Base-by-base conservation (phyloP, 352 stramenopile genomes). In the Globisporangium barbulae region DNA sequence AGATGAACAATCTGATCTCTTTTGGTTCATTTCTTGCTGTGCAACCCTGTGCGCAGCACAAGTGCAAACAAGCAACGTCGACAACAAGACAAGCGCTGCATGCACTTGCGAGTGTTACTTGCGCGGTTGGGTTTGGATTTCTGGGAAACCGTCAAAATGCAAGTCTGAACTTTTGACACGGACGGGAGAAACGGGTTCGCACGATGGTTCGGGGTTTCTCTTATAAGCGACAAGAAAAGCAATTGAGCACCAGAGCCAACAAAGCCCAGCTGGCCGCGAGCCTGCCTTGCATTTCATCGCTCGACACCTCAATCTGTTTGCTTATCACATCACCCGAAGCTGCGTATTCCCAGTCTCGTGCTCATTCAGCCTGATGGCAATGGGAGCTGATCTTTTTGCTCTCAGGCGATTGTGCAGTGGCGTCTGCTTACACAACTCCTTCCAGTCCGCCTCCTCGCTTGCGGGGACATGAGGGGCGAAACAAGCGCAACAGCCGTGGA, bases 291-390 rank as follows among this genome's bases (percentile, higher is more conserved):
- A 45, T 45, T n/a, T n/a, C 39, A 45, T n/a, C 39, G 5, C 39
- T 45, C 39, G 39, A n/a, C 35, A 4, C 4, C 15, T 25, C 25
- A 53, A 39, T 5, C 8, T 37, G 28, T 5, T 37, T 56, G 50
- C 30, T 56, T 56, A 56, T 30, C 50, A 28, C 30, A 57, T 39
- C 31, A 28, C 30, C 7, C 30, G 15, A 10, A 6, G 52, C 52
- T 58, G 31, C 31, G 52, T 58, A 58, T 58, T 58, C 31, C 42
- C 52, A 45, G 9, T 8, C 52, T 45, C 52, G 19, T 12, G 15
- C n/a, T 13, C 52, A 57, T 57, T 57, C 52, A 57, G 42, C 42
- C 13, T 12, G 19, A 25, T 42, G 17, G 17, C 49, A 22, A 22
- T 35, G 13, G 13, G 4, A 39, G 7, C 12, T 44, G 45, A 42